phyloP scores from a whole-genome alignment of 2,329 filamentous ascomycete genomes.

The Helotiales sp. region DNA sequence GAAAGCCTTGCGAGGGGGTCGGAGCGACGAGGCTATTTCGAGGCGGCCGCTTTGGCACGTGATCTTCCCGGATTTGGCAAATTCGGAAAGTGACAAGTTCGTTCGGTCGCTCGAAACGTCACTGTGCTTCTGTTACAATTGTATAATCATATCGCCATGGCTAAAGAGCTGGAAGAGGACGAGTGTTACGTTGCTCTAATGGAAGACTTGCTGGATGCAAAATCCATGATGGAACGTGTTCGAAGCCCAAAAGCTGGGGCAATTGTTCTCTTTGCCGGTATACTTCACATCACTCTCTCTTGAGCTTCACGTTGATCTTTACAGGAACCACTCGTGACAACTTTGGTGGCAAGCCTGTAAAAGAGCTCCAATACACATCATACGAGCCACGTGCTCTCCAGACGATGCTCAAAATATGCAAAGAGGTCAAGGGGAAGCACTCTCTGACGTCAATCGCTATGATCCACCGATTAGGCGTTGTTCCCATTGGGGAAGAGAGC shows the following conservation, averaged over 20 bases:
- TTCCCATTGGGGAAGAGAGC: conserved; percentile 91
- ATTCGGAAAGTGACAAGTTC: too few species aligned
- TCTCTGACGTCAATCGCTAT: conserved; percentile 75
- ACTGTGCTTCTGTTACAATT: too few species aligned
- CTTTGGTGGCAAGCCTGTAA: conserved; percentile 74
- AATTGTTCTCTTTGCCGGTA: conserved; percentile 77
- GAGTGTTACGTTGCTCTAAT: conserved; percentile 73
- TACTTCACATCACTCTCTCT: conserved; percentile 25
- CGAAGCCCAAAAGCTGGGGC: conserved; percentile 76
- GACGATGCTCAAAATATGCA: conserved; percentile 69
- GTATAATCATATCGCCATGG: conserved; percentile 24
- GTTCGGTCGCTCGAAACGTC: too few species aligned
- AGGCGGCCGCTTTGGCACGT: too few species aligned
- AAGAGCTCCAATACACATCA: conserved; percentile 75
- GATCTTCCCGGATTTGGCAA: too few species aligned
- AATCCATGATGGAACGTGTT: conserved; percentile 66
- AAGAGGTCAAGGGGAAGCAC: conserved; percentile 62
- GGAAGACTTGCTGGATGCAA: conserved; percentile 61
- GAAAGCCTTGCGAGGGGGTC: too few species aligned
- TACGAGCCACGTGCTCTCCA: conserved; percentile 73
- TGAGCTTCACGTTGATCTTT: conserved; percentile 26
- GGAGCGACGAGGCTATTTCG: background rate
- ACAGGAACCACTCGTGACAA: conserved; percentile 77
- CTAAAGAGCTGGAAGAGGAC: conserved; percentile 52
- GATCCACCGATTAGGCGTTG: conserved; percentile 81